Conservation (phyloP, 1,284 basidiomycete genomes). For the Boletus semigastroideus region DNA sequence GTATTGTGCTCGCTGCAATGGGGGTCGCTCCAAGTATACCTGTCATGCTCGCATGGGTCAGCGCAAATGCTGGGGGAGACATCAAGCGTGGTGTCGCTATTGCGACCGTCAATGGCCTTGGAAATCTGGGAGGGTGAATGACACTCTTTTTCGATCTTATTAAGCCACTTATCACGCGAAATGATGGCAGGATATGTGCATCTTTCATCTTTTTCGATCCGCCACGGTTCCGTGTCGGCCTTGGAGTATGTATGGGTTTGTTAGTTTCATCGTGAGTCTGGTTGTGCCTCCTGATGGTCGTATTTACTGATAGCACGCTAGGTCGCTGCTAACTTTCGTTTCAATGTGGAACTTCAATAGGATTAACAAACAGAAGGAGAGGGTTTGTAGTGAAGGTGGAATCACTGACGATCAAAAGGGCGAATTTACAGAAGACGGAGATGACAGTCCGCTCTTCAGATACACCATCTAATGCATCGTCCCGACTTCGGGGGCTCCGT, state of each 20-base stretch:
- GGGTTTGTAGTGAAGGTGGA: slow-evolving; percentile 35
- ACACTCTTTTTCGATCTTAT: background rate
- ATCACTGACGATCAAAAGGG: slow-evolving; percentile 36
- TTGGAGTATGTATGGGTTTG: slow-evolving; percentile 40
- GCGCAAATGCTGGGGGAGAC: slow-evolving; percentile 56
- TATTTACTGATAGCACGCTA: slow-evolving; percentile 10
- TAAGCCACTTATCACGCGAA: no score
- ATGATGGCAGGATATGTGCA: slow-evolving; percentile 37
- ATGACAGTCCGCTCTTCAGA: slow-evolving; percentile 48
- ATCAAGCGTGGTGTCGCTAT: slow-evolving; percentile 49
- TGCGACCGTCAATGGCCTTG: slow-evolving; percentile 53
- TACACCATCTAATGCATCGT: slow-evolving; percentile 21
- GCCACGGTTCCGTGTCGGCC: slow-evolving; percentile 47
- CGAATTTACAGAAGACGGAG: slow-evolving; percentile 43
- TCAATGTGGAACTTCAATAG: slow-evolving; percentile 39
- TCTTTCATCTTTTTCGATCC: slow-evolving; percentile 45
- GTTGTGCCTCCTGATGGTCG: background rate
- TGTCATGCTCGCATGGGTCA: slow-evolving; percentile 51
- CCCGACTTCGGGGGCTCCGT: no score
- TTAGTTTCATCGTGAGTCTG: slow-evolving; percentile 26
- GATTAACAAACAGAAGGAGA: slow-evolving; percentile 42
- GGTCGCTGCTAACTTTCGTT: slow-evolving; percentile 19
- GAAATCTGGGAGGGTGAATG: slow-evolving; percentile 52
- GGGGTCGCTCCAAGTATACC: slow-evolving; percentile 55
- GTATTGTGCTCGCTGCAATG: slow-evolving; percentile 49